Evolutionary conservation across 305 asterid species (phyloP), one percentile per base, ranked within the genome.

Genomic region (Coffea humblotiana): DNA sequence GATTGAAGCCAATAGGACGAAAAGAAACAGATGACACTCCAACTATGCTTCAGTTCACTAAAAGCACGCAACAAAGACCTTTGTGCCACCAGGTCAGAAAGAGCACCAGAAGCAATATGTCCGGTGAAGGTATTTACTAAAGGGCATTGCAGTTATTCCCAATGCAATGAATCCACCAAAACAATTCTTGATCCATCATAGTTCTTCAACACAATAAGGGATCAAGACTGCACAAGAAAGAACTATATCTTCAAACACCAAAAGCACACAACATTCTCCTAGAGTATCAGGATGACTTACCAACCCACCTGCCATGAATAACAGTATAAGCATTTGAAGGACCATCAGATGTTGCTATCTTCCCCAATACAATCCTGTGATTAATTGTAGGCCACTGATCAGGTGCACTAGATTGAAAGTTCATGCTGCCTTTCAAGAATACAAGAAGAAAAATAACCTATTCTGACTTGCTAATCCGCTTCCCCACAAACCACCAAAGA

Each of bases 331-430:
- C 98, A 88, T 91, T 89, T 84, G 87, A 90, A 83, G 97, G 89
- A 85, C 97, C 99, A 85, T 89, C 93, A 85, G 92, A 83, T 86
- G 98, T 92, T 79, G 93, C 91, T 86, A 93, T 93, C 97, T 88
- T 89, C 92, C 99, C 98, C 98, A 92, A 90, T 88, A 90, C 84
- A 88, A 95, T 90, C 99, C 97, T 95, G 99, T 90, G 97, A 91
- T 79, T 91, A 90, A 90, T 90, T 80, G 85, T 86, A 91, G 77
- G 88, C 86, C 90, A 93, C 88, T 86, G 82, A 89, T 82, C 86
- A 85, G 89, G 97, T 84, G 88, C 86, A 82, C 84, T 77, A 87
- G 82, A 88, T 80, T 79, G 82, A 85, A 77, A 84, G 88, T 85
- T 83, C 79, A 83, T 66, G 58, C 81, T 65, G 83, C 83, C 78